Conservation (phyloP, 2,329 filamentous ascomycete species). For the Cercospora sp. region DNA sequence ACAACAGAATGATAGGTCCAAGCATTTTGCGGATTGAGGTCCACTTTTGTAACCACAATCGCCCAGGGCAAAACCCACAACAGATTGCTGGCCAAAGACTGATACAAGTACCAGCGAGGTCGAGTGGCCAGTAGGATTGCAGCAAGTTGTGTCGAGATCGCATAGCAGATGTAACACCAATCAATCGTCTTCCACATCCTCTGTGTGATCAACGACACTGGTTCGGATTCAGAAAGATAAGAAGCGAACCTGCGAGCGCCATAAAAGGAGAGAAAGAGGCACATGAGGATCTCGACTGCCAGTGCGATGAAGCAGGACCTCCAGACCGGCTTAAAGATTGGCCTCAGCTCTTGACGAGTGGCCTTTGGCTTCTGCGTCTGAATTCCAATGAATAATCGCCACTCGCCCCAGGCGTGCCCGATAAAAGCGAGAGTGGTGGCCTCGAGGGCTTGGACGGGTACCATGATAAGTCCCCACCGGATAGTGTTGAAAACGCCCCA, state of each 20-base stretch:
- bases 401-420: conserved; percentile 65
- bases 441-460: conserved; percentile 67
- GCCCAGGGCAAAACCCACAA: conserved; percentile 71
- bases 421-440: conserved; percentile 65
- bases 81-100: conserved; percentile 66
- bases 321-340: conserved; percentile 56
- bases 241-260: conserved; percentile 62
- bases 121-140: conserved; percentile 64
- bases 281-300: conserved; percentile 61
- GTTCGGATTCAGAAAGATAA: conserved; percentile 59
- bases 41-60: conserved; percentile 57
- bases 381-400: conserved; percentile 42
- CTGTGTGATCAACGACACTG: conserved; percentile 61
- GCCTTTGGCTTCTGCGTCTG: conserved; percentile 26
- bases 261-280: conserved; percentile 60
- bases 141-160: conserved; percentile 64
- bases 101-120: conserved; percentile 67
- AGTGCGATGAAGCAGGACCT: conserved; percentile 57
- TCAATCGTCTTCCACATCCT: conserved; percentile 63
- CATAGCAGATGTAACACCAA: conserved; percentile 70
- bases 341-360: conserved; percentile 18
- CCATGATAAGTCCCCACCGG: conserved; percentile 73
- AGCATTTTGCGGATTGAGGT: conserved; percentile 55
- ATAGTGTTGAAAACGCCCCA: conserved; percentile 76
- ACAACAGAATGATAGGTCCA: conserved; percentile 68